These are phyloP conservation scores for Teratosphaeriaceae sp. DNA, from an alignment of 2,329 filamentous ascomycete genomes.

Conservation along the genomic window DNA sequence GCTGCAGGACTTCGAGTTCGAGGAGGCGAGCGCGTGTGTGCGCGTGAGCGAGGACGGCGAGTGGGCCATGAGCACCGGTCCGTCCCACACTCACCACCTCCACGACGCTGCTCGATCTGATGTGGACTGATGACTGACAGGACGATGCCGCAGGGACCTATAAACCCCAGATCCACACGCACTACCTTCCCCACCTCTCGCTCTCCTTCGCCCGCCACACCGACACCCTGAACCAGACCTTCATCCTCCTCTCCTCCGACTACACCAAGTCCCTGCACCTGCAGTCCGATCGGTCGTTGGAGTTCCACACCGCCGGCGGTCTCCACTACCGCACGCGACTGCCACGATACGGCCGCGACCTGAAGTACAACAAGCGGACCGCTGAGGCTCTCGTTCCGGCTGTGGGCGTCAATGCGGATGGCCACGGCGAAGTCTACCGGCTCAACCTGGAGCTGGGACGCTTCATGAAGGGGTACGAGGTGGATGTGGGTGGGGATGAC, in stretches of 20 bases:
- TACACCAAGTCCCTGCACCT: conserved; percentile 93
- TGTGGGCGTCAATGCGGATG: conserved; percentile 79
- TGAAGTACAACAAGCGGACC: conserved; percentile 74
- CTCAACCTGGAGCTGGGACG: conserved; percentile 86
- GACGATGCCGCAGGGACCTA: conserved; percentile 47
- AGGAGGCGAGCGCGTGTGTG: conserved; percentile 87
- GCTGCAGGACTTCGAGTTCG: conserved; percentile 95
- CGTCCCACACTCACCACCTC: conserved; percentile 24
- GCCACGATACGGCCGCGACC: conserved; percentile 84
- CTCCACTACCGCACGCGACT: conserved; percentile 86
- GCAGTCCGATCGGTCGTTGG: conserved; percentile 82
- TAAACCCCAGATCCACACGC: conserved; percentile 86
- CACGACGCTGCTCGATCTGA: neutral
- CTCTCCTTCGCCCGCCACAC: conserved; percentile 94
- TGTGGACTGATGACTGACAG: conserved; percentile 19
- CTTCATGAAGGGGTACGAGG: conserved; percentile 89
- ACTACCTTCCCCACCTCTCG: conserved; percentile 86
- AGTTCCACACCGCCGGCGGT: conserved; percentile 86
- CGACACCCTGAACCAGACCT: conserved; percentile 82
- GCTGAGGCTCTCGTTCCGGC: conserved; percentile 82
- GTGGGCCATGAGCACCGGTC: conserved; percentile 93
- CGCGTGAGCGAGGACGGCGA: conserved; percentile 90
- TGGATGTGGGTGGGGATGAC: conserved; percentile 84
- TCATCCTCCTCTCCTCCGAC: conserved; percentile 79
- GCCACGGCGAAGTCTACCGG: conserved; percentile 85